Percentiles rank a stretch among this genome's conserved stretches.
Conservation (phyloP, 225 moss, liverwort and hornwort species). For the Lunularia cruciata region DNA sequence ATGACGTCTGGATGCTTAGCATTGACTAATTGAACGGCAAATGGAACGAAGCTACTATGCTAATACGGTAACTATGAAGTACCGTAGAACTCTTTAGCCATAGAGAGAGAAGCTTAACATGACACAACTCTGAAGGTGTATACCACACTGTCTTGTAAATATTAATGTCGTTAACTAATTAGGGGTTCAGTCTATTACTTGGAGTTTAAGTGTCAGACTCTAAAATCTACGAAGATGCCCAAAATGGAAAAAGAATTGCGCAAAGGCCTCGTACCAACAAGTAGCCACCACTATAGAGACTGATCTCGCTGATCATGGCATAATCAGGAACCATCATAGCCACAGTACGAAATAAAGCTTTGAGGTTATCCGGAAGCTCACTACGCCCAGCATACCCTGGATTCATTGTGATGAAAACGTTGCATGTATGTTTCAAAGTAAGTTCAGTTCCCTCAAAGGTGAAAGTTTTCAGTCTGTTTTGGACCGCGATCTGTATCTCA, state of each 20-base stretch:
- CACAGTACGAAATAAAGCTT: slow-evolving; percentile 80
- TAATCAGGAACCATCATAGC: slow-evolving; percentile 98
- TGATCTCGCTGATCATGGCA: slow-evolving; percentile 94
- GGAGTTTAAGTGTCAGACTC: too few species aligned
- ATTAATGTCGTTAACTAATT: too few species aligned
- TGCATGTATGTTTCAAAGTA: slow-evolving; percentile 64
- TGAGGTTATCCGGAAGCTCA: slow-evolving; percentile 85
- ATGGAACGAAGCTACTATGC: too few species aligned
- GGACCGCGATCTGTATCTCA: slow-evolving; percentile 84
- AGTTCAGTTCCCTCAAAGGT: slow-evolving; percentile 86
- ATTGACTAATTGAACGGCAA: too few species aligned
- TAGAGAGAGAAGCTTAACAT: too few species aligned
- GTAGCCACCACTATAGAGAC: slow-evolving; percentile 87
- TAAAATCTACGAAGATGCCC: too few species aligned
- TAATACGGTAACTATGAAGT: too few species aligned
- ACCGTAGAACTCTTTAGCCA: too few species aligned
- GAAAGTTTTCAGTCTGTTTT: slow-evolving; percentile 76
- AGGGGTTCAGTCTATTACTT: too few species aligned
- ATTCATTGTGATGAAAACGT: slow-evolving; percentile 85
- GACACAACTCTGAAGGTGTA: too few species aligned
- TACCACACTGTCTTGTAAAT: too few species aligned
- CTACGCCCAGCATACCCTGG: slow-evolving; percentile 90
- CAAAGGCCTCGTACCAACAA: slow-evolving; percentile 43
- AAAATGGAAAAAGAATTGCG: background rate
- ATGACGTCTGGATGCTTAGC: too few species aligned